Evolutionary conservation across 768 basidiomycete genomes (phyloP).

Genomic region (Lactarius quietus): DNA sequence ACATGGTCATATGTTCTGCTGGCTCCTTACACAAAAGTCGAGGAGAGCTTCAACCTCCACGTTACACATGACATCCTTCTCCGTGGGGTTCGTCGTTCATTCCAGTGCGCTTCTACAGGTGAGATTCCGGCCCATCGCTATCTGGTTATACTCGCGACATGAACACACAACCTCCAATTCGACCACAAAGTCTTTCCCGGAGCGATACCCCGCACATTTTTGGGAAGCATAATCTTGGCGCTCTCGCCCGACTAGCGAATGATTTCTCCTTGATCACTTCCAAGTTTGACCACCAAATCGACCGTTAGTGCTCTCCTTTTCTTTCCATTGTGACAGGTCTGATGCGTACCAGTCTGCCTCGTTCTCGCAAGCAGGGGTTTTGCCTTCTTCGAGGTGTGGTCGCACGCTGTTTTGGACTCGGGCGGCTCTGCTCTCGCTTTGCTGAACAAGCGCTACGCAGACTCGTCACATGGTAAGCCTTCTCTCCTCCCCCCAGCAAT

Average conservation of each 20-base stretch:
- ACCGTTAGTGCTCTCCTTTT: constrained; percentile 46
- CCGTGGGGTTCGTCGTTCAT: too few species aligned
- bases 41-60: too few species aligned
- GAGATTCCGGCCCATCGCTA: too few species aligned
- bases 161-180: too few species aligned
- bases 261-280: constrained; percentile 42
- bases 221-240: constrained; percentile 70
- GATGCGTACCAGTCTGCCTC: too few species aligned
- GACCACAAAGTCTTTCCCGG: too few species aligned
- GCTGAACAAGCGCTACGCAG: constrained; percentile 53
- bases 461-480: constrained; percentile 33
- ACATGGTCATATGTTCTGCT: too few species aligned
- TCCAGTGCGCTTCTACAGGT: too few species aligned
- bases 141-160: too few species aligned
- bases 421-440: constrained; percentile 62
- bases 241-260: constrained; percentile 43
- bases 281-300: constrained; percentile 69
- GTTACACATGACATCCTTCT: too few species aligned
- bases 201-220: constrained; percentile 79
- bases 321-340: background rate
- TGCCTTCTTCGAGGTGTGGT: constrained; percentile 61
- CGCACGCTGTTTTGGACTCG: constrained; percentile 57
- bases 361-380: too few species aligned
- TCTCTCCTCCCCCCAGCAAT: background rate
- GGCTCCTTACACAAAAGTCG: too few species aligned